Conservation (phyloP, 148 eudicot genomes). For the Polygonum maritimum region DNA sequence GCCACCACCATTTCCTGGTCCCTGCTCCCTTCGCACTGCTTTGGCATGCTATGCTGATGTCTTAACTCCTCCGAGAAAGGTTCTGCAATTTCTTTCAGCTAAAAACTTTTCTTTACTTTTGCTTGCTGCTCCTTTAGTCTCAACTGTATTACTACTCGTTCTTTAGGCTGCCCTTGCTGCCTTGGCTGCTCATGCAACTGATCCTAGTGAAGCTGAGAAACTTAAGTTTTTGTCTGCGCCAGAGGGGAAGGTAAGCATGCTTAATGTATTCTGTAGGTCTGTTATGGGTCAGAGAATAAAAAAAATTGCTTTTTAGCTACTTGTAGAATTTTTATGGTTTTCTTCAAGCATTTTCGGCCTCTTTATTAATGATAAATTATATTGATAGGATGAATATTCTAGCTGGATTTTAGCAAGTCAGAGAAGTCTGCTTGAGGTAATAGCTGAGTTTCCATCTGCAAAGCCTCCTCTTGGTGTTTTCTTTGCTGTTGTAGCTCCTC, state of each 20-base stretch:
- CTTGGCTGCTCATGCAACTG: slow-evolving; percentile 79
- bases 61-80: slow-evolving; percentile 75
- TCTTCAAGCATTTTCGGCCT: neutral
- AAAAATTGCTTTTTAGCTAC: neutral
- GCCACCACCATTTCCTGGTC: slow-evolving; percentile 85
- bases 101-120: neutral
- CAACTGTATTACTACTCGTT: neutral
- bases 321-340: neutral
- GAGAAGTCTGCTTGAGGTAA: slow-evolving; percentile 79
- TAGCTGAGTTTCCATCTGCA: slow-evolving; percentile 79
- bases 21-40: slow-evolving; percentile 63
- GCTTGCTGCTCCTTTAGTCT: neutral
- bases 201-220: slow-evolving; percentile 64
- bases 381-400: slow-evolving; percentile 70
- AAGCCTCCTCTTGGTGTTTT: slow-evolving; percentile 90
- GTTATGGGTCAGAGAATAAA: neutral
- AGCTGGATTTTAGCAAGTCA: slow-evolving; percentile 78
- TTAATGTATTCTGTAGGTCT: neutral
- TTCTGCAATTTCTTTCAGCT: slow-evolving; percentile 9
- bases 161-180: slow-evolving; percentile 69
- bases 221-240: slow-evolving; percentile 65
- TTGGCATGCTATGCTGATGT: slow-evolving; percentile 75
- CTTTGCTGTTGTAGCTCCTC: slow-evolving; percentile 81
- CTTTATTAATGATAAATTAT: neutral
- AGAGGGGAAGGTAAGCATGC: slow-evolving; percentile 60